Percentiles rank a stretch among this genome's conserved stretches.
phyloP scores from a whole-genome alignment of 139 green algal genomes.

The Picochlorum costavermella region DNA sequence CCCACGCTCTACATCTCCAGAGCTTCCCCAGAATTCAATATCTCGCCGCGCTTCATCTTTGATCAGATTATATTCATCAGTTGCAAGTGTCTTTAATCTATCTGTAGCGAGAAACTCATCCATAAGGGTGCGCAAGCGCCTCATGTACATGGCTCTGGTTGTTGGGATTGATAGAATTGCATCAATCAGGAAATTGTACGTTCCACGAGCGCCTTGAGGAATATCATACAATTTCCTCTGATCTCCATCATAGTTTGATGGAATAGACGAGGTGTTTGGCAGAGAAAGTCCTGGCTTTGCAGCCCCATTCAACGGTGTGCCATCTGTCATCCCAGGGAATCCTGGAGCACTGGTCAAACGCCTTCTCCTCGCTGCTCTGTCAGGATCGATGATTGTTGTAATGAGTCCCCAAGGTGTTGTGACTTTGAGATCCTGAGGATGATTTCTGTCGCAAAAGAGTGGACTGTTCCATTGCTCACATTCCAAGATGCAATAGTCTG shows the following conservation, averaged over 20 bases:
- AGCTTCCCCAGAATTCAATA: slow-evolving; percentile 39
- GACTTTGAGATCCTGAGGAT: slow-evolving; percentile 57
- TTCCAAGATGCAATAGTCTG: slow-evolving; percentile 63
- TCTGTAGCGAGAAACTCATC: slow-evolving; percentile 49
- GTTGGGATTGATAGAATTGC: slow-evolving; percentile 51
- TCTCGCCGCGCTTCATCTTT: slow-evolving; percentile 39
- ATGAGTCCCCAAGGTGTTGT: slow-evolving; percentile 47
- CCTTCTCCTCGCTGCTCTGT: slow-evolving; percentile 8
- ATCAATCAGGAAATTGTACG: slow-evolving; percentile 82
- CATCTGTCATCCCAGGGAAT: background rate
- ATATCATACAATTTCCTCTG: background rate
- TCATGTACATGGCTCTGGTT: slow-evolving; percentile 78
- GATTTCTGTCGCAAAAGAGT: slow-evolving; percentile 73
- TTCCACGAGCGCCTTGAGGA: slow-evolving; percentile 39
- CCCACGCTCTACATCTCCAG: slow-evolving; percentile 36
- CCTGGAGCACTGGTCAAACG: background rate
- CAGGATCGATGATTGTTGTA: slow-evolving; percentile 11
- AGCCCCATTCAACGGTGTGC: slow-evolving; percentile 8
- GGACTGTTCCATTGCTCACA: slow-evolving; percentile 82
- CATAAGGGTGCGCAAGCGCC: slow-evolving; percentile 69
- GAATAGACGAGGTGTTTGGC: slow-evolving; percentile 20
- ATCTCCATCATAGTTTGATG: slow-evolving; percentile 9
- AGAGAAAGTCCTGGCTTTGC: slow-evolving; percentile 4
- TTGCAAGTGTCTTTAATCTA: slow-evolving; percentile 35
- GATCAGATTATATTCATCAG: slow-evolving; percentile 37